These are phyloP conservation scores for Maudiozyma serrabonitensis DNA, from an alignment of 805 yeast species.

Conservation along the genomic window DNA sequence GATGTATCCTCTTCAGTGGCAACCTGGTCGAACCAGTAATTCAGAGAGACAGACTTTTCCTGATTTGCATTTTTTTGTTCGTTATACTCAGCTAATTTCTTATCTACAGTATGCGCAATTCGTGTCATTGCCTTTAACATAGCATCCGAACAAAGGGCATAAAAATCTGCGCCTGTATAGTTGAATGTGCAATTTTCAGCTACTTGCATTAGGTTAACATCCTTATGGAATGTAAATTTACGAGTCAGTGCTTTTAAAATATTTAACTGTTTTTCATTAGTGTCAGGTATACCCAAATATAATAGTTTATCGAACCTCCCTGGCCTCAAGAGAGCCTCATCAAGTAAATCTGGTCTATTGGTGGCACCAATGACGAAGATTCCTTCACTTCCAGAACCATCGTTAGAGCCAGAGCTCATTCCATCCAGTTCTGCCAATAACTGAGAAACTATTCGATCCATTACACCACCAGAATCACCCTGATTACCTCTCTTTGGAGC, in stretches of 20 bases:
- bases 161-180: constrained; percentile 97
- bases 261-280: constrained; percentile 78
- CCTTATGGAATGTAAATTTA: constrained; percentile 54
- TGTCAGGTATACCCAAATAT: constrained; percentile 86
- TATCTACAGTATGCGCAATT: constrained; percentile 68
- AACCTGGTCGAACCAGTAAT: constrained; percentile 86
- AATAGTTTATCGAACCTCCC: constrained; percentile 94
- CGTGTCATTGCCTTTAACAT: constrained; percentile 95
- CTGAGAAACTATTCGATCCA: constrained; percentile 97
- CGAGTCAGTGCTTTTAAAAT: constrained; percentile 83
- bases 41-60: constrained; percentile 43
- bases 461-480: constrained; percentile 98
- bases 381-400: constrained; percentile 54
- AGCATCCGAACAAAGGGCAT: constrained; percentile 91
- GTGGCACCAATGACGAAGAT: constrained; percentile 99
- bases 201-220: constrained; percentile 48
- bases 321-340: constrained; percentile 87
- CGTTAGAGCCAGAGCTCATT: constrained; percentile 55
- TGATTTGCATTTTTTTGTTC: constrained; percentile 14
- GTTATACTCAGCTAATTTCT: constrained; percentile 47
- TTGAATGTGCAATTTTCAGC: constrained; percentile 74
- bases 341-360: constrained; percentile 88
- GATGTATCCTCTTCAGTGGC: constrained; percentile 58
- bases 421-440: constrained; percentile 92
- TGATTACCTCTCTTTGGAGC: constrained; percentile 98